phyloP scores from a whole-genome alignment of 176 grass and related monocot species.

The Triticum turgidum region DNA sequence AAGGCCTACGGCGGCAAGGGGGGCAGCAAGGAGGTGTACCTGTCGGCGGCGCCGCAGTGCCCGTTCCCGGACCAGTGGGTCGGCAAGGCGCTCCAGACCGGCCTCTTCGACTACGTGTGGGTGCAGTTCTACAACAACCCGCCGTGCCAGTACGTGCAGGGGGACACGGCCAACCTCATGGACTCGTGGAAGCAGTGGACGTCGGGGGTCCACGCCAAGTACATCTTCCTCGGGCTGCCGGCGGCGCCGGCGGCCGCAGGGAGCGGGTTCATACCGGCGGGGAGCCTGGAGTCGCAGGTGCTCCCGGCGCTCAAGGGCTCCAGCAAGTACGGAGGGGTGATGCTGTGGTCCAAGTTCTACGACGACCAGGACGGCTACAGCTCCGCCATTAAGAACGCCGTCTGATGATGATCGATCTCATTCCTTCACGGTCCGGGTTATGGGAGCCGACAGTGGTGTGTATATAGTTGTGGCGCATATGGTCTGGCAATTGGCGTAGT shows the following conservation, averaged over 20 bases:
- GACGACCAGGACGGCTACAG: slow-evolving; percentile 47
- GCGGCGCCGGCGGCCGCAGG: slow-evolving; percentile 39
- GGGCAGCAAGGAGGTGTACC: slow-evolving; percentile 40
- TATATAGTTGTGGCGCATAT: background rate
- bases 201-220: slow-evolving; percentile 30
- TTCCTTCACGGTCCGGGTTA: background rate
- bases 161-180: slow-evolving; percentile 32
- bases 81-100: slow-evolving; percentile 43
- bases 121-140: slow-evolving; percentile 89
- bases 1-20: background rate
- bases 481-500: background rate
- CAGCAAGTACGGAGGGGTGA: slow-evolving; percentile 51
- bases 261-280: slow-evolving; percentile 50
- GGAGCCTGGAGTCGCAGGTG: slow-evolving; percentile 40
- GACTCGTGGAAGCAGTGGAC: slow-evolving; percentile 55
- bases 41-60: slow-evolving; percentile 62
- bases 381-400: slow-evolving; percentile 31
- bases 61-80: slow-evolving; percentile 54
- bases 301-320: slow-evolving; percentile 41
- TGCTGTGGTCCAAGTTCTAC: slow-evolving; percentile 57
- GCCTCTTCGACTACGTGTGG: slow-evolving; percentile 73
- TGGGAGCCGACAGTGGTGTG: background rate
- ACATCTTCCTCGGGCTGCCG: slow-evolving; percentile 54
- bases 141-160: slow-evolving; percentile 46
- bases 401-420: background rate